A percentile compares a stretch with the other conserved stretches of the same genome.
Evolutionary conservation across 2,329 filamentous ascomycete species (phyloP).

Genomic region (Xylaria sp.): DNA sequence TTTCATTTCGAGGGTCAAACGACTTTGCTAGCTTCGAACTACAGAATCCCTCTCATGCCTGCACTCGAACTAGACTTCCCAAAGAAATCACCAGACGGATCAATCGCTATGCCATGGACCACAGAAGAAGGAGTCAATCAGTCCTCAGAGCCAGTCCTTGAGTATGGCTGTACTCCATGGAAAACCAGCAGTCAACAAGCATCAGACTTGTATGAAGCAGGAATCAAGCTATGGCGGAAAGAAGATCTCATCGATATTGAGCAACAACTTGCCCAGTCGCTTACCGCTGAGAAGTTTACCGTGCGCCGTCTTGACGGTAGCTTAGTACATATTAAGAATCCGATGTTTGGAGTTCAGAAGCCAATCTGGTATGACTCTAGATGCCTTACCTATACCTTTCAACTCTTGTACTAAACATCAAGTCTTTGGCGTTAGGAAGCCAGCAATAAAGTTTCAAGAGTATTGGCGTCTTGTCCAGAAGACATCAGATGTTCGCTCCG

Average conservation of each 20-base stretch:
- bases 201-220: constrained; percentile 9
- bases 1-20: too few relatives aligned
- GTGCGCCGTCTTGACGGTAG: constrained; percentile 36
- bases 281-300: constrained; percentile 32
- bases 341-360: constrained; percentile 30
- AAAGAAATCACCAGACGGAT: not conserved
- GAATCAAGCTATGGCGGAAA: constrained; percentile 7
- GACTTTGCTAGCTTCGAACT: not conserved
- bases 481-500: constrained; percentile 29
- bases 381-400: not conserved
- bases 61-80: not conserved
- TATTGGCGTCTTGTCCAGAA: constrained; percentile 29
- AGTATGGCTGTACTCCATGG: constrained; percentile 5
- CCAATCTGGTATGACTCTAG: constrained; percentile 33
- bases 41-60: not conserved
- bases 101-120: not conserved
- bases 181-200: constrained; percentile 4
- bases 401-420: constrained; percentile 13
- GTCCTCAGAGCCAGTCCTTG: not conserved
- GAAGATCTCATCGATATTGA: constrained; percentile 9
- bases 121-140: not conserved
- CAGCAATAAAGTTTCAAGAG: constrained; percentile 35
- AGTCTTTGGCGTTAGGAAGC: constrained; percentile 27
- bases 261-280: constrained; percentile 32
- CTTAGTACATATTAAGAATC: constrained; percentile 34